A percentile compares a stretch with the other conserved stretches of the same genome.
These are phyloP conservation scores for Phytopythium vexans DNA, from an alignment of 352 stramenopile species.

Conservation along the genomic window DNA sequence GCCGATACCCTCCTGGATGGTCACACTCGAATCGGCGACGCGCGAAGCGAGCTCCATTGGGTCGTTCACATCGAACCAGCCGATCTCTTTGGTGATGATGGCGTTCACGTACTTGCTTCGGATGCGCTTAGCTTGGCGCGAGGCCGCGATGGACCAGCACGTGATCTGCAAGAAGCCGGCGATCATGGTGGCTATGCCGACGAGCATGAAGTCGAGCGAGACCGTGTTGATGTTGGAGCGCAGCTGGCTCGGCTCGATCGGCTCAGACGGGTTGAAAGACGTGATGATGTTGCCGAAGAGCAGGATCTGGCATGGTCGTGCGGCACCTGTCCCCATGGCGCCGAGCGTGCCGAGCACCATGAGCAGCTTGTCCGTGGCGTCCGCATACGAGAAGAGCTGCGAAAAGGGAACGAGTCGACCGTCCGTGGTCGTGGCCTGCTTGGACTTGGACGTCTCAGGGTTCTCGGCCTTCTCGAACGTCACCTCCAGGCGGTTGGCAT, in stretches of 20 bases:
- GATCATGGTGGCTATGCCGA: constrained; percentile 51
- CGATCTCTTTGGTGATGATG: constrained; percentile 65
- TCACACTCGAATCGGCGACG: constrained; percentile 42
- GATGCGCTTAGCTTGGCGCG: constrained; percentile 57
- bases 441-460: constrained; percentile 8
- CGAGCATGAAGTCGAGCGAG: constrained; percentile 50
- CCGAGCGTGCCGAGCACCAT: constrained; percentile 30
- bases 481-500: constrained; percentile 16
- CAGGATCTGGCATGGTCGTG: constrained; percentile 41
- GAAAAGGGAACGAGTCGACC: constrained; percentile 39
- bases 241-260: constrained; percentile 13
- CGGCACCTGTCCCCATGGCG: constrained; percentile 21
- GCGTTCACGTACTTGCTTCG: constrained; percentile 48
- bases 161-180: constrained; percentile 49
- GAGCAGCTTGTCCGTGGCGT: constrained; percentile 31
- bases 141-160: constrained; percentile 62
- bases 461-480: constrained; percentile 8
- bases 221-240: constrained; percentile 26
- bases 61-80: constrained; percentile 70
- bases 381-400: constrained; percentile 50
- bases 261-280: constrained; percentile 44
- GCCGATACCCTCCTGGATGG: constrained; percentile 52
- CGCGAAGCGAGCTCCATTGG: constrained; percentile 48
- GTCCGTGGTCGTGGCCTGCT: constrained; percentile 12
- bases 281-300: constrained; percentile 47